Percentiles rank a stretch among this genome's conserved stretches.
Evolutionary conservation across 2,329 filamentous ascomycete species (phyloP).

Genomic region (Paecilomyces niveus): DNA sequence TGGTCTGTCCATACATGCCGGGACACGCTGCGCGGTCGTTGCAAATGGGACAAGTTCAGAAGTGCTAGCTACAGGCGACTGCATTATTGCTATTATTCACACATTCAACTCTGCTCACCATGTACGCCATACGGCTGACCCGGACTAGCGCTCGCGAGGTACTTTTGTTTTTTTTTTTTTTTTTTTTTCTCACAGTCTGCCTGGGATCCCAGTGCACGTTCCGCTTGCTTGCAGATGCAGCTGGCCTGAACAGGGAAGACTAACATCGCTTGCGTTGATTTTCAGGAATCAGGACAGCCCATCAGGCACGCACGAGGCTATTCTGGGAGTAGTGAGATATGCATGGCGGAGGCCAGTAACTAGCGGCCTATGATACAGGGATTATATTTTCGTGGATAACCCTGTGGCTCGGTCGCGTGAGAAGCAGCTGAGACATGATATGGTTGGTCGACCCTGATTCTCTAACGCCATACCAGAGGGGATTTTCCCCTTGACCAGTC

Average conservation of each 20-base stretch:
- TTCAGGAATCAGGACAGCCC: background rate
- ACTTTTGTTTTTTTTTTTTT: background rate
- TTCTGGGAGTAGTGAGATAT: background rate
- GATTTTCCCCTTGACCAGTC: background rate
- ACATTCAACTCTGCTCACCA: background rate
- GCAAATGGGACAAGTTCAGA: background rate
- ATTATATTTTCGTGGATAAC: background rate
- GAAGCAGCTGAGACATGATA: background rate
- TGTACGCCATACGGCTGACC: background rate
- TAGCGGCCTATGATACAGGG: background rate
- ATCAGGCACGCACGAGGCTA: background rate
- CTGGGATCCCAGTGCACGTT: background rate
- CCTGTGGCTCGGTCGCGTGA: background rate
- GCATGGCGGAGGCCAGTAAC: background rate
- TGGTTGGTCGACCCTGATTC: background rate
- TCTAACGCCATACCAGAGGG: background rate
- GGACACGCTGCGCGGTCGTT: background rate
- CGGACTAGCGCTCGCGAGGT: background rate
- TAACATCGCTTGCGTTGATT: background rate
- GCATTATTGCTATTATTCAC: background rate
- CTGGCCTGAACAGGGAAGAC: background rate
- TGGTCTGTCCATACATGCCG: background rate
- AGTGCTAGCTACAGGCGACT: background rate
- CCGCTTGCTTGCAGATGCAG: background rate
- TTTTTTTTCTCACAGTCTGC: background rate